Conservation (phyloP, 768 basidiomycete species). For the Suillus placidus region DNA sequence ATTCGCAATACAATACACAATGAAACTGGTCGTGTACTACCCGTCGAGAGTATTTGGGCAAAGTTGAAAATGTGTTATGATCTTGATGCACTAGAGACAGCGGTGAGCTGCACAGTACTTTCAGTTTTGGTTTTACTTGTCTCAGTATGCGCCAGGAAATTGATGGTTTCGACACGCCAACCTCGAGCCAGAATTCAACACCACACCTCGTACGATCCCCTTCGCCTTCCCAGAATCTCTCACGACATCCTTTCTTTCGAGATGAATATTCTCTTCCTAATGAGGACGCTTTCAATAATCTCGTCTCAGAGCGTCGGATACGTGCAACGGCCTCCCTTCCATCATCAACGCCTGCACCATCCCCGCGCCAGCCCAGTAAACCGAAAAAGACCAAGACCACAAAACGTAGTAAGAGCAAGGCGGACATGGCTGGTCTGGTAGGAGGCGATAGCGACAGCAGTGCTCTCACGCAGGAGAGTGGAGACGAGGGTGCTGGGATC, state of each 20-base stretch:
- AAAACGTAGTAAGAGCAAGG: constrained; percentile 45
- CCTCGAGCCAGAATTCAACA: constrained; percentile 41
- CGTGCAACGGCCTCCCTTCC: constrained; percentile 60
- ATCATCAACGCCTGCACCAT: constrained; percentile 59
- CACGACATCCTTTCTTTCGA: constrained; percentile 71
- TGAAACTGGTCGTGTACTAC: constrained; percentile 65
- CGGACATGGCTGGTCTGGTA: constrained; percentile 72
- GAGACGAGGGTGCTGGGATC: constrained; percentile 64
- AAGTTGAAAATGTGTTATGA: constrained; percentile 76
- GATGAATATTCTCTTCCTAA: constrained; percentile 65
- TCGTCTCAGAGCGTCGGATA: constrained; percentile 65
- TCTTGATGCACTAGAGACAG: constrained; percentile 71
- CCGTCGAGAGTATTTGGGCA: constrained; percentile 69
- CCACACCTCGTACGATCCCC: constrained; percentile 64
- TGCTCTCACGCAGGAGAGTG: constrained; percentile 80
- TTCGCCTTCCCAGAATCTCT: constrained; percentile 68
- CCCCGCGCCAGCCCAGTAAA: constrained; percentile 42
- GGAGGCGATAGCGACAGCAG: constrained; percentile 86
- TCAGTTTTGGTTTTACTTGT: constrained; percentile 5
- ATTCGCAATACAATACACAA: constrained; percentile 72
- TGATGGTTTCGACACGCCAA: constrained; percentile 49
- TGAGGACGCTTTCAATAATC: constrained; percentile 60
- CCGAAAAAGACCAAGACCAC: constrained; percentile 48
- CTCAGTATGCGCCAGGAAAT: constrained; percentile 39
- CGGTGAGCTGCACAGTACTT: constrained; percentile 46